Percentiles rank a stretch among this genome's conserved stretches.
Conservation (phyloP, 192 early-diverging fungal species). For the Umbelopsis sp. region DNA sequence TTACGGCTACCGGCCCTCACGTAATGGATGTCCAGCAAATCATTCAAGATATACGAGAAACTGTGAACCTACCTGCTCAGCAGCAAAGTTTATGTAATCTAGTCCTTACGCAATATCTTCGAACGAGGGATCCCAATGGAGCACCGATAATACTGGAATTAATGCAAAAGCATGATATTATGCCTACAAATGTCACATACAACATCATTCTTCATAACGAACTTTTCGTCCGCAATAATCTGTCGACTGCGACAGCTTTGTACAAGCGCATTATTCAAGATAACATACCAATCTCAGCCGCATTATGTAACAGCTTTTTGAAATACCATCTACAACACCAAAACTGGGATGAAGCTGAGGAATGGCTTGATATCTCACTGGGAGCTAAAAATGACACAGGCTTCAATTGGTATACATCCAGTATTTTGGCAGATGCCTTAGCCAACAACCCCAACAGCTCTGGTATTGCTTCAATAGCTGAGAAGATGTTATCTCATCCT, state of each 20-base stretch:
- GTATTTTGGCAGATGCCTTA: neutral
- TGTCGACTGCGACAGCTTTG: neutral
- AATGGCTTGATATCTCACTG: constrained; percentile 2
- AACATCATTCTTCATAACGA: constrained; percentile 11
- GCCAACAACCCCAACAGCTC: constrained; percentile 3
- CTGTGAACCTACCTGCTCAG: neutral
- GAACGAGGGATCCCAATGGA: neutral
- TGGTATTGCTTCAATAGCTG: constrained; percentile 2
- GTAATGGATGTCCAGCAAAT: neutral
- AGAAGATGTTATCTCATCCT: neutral
- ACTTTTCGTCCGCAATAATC: neutral
- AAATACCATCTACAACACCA: constrained; percentile 4
- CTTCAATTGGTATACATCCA: neutral
- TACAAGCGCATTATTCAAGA: constrained; percentile 1
- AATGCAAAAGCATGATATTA: neutral
- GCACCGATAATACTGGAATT: neutral
- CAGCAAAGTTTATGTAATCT: constrained; percentile 5
- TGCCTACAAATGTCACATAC: neutral
- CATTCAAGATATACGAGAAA: neutral
- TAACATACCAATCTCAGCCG: neutral
- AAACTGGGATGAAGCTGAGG: constrained; percentile 2
- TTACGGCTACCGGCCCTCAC: neutral
- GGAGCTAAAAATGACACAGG: neutral
- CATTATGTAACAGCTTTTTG: constrained; percentile 12
- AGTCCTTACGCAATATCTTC: neutral